phyloP scores from a whole-genome alignment of 352 stramenopile genomes.

The Phytophthora rubi region DNA sequence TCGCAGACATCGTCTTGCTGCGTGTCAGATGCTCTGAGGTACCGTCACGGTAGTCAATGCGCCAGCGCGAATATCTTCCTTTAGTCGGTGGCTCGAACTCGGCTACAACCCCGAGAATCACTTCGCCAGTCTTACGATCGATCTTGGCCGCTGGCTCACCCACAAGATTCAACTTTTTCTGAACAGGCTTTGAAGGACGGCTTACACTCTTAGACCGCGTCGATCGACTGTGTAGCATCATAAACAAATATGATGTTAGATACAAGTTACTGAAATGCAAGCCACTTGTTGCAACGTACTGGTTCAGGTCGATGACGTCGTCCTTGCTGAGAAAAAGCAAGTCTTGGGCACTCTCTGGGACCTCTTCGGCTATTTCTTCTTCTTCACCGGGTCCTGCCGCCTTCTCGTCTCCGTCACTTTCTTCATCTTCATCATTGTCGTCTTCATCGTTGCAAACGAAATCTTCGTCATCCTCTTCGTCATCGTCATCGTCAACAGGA shows the following conservation, averaged over 20 bases:
- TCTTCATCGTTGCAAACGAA: slow-evolving; percentile 45
- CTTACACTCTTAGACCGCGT: slow-evolving; percentile 33
- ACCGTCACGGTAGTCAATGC: slow-evolving; percentile 64
- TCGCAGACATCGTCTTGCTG: slow-evolving; percentile 36
- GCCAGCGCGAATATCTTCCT: slow-evolving; percentile 55
- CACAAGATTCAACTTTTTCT: slow-evolving; percentile 36
- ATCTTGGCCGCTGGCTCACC: slow-evolving; percentile 55
- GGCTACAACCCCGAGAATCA: slow-evolving; percentile 65
- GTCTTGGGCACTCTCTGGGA: slow-evolving; percentile 49
- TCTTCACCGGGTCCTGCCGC: slow-evolving; percentile 7
- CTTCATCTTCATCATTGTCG: slow-evolving; percentile 30
- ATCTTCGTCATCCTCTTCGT: slow-evolving; percentile 66
- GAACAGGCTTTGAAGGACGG: slow-evolving; percentile 14
- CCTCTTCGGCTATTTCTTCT: slow-evolving; percentile 37
- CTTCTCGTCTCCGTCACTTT: slow-evolving; percentile 23
- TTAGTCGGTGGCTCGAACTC: slow-evolving; percentile 32
- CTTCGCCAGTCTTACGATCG: slow-evolving; percentile 26
- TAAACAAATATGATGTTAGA: slow-evolving; percentile 17
- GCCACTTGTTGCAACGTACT: slow-evolving; percentile 38
- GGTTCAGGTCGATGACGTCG: slow-evolving; percentile 57
- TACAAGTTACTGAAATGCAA: slow-evolving; percentile 2
- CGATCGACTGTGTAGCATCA: slow-evolving; percentile 28
- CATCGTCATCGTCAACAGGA: slow-evolving; percentile 38
- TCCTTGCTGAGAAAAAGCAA: slow-evolving; percentile 56
- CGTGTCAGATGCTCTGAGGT: slow-evolving; percentile 49